Base-by-base conservation (phyloP, 1,139 yeast species). In the Lodderomyces pseudojiufengensis region DNA sequence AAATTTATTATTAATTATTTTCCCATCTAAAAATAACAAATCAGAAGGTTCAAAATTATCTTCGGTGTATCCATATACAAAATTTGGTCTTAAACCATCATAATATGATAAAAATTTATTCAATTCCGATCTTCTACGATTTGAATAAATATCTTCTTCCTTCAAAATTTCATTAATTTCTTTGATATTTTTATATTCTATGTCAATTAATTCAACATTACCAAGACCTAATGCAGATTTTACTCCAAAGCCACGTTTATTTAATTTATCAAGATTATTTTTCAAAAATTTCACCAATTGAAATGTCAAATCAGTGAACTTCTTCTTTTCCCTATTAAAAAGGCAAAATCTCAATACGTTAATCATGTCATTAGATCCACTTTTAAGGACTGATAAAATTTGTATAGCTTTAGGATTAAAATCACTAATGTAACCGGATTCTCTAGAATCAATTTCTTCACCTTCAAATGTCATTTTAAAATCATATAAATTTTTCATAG, bases 111-210 rank as follows among this genome's bases (percentile, higher is more conserved):
- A 5, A 25, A 29, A 35, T 18, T 27, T 9, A 13, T 27, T 11
- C 25, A 32, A 18, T 6, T 24, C 29, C 12, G 22, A 8, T 14
- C 13, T 12, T 15, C 9, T 18, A 9, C 3, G 9, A 21, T n/a
- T n/a, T n/a, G 12, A 9, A 2, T 25, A 18, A 9, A 7, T 21
- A 2, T 27, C 28, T 8, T 9, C 18, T 4, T 31, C 27, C 13
- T n/a, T 34, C 9, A 40, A 10, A 12, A 32, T 4, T 5, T 28
- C 4, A 21, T 43, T 43, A 9, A 37, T 32, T 29, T 43, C 41
- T 9, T 32, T 29, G 4, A 39, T 24, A 12, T 38, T 20, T 22
- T 21, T 8, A 9, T 14, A 11, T 9, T 24, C 4, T 13, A 31
- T 31, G 5, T 18, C 12, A 3, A 26, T 22, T 13, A 37, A 37